Base-by-base conservation (phyloP, 2,329 filamentous ascomycete genomes). In the Xylaria sp. region DNA sequence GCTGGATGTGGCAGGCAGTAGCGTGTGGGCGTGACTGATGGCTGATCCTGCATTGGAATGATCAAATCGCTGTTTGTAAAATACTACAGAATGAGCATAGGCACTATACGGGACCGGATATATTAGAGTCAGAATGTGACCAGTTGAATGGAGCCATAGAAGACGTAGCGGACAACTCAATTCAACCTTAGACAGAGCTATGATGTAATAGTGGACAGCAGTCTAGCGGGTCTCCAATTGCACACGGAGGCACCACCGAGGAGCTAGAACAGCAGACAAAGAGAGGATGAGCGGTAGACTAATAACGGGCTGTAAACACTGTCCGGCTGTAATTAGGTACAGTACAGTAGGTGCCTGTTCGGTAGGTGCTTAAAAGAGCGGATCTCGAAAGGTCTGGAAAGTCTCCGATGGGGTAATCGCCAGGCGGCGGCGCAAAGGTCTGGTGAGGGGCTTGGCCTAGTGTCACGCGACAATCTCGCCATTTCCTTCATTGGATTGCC, bases 391-490 rank as follows among this genome's bases (percentile, higher is more conserved):
- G 10, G 38, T 52, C 62, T 58, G 58, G 58, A 62, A 64, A 55
- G 53, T n/a, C 19, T 37, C 48, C 40, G 44, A 58, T 48, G 48
- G 46, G 54, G 47, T 35, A 53, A 40, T 33, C 25, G 40, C 35
- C 4, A 10, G n/a, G 52, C 35, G 3, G 40, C 44, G 38, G 47
- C 19, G 23, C 17, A 46, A 15, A 46, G 43, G 54, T 62, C 61
- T 48, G 33, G 46, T 65, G 60, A 59, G 54, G 60, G 60, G 59
- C 58, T 25, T 31, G 60, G 59, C 58, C 25, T 31, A 31, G 31
- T 37, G 59, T 64, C 63, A 65, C 60, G 63, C 63, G 64, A 66
- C 64, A 49, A 61, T 66, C 61, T 66, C 61, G 54, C 58, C 61
- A 66, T 64, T 49, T 37, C 38, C 33, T n/a, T n/a, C n/a, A n/a